These are phyloP conservation scores for Neurospora sp. DNA, from an alignment of 495 filamentous ascomycete genomes.

Conservation along the genomic window DNA sequence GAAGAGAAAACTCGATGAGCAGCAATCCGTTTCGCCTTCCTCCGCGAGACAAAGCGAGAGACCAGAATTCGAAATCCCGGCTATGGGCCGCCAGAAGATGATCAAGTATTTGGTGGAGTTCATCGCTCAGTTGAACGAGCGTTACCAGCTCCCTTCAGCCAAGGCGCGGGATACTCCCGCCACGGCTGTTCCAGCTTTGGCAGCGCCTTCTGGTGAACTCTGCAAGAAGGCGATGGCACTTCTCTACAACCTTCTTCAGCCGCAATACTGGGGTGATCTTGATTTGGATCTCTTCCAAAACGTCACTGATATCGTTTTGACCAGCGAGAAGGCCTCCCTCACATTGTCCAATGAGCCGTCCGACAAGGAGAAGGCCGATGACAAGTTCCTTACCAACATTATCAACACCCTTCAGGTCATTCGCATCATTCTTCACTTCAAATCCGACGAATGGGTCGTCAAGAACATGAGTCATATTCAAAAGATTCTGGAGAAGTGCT, in stretches of 20 bases:
- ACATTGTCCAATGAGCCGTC: constrained; percentile 71
- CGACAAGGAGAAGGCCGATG: constrained; percentile 78
- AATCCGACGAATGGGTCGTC: constrained; percentile 81
- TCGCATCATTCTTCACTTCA: constrained; percentile 74
- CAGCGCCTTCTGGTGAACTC: constrained; percentile 55
- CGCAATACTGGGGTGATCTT: constrained; percentile 83
- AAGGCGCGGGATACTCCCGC: constrained; percentile 46
- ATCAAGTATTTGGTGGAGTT: constrained; percentile 91
- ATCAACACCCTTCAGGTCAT: constrained; percentile 89
- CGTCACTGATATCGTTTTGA: constrained; percentile 72
- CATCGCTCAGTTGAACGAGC: constrained; percentile 78
- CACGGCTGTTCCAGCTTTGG: constrained; percentile 37
- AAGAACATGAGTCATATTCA: constrained; percentile 65
- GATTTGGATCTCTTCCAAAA: constrained; percentile 87
- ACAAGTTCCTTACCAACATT: constrained; percentile 68
- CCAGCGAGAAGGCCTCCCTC: constrained; percentile 54
- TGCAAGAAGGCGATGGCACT: constrained; percentile 73
- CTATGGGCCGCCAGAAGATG: constrained; percentile 58
- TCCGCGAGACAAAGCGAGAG: constrained; percentile 43
- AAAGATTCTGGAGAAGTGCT: constrained; percentile 79
- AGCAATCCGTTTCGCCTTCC: constrained; percentile 34
- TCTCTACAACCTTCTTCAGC: constrained; percentile 76
- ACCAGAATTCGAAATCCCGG: constrained; percentile 58
- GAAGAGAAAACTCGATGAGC: constrained; percentile 66
- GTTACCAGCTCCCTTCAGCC: constrained; percentile 62